phyloP scores from a whole-genome alignment of 805 yeast species.

The Candida vartiovaarae region DNA sequence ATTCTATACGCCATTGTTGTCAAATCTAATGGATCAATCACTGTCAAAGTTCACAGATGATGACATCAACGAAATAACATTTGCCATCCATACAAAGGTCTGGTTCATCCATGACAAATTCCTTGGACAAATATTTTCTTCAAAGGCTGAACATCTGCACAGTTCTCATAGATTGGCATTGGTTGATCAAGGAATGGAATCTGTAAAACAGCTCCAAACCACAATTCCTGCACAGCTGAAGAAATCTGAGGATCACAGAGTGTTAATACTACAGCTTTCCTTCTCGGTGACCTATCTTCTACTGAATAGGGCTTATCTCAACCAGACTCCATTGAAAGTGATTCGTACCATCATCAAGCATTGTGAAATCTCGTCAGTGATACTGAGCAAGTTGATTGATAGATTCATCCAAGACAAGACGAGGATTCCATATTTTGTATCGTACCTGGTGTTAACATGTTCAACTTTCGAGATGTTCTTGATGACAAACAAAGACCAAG shows the following conservation, averaged over 20 bases:
- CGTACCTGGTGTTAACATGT: slow-evolving; percentile 26
- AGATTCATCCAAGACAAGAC: background rate
- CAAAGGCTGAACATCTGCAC: slow-evolving; percentile 27
- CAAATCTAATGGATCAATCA: no score
- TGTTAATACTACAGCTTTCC: slow-evolving; percentile 25
- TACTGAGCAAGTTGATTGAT: slow-evolving; percentile 12
- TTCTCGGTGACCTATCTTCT: slow-evolving; percentile 23
- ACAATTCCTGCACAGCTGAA: background rate
- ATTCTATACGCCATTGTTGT: slow-evolving; percentile 16
- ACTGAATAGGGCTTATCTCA: slow-evolving; percentile 26
- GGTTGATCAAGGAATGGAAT: slow-evolving; percentile 24
- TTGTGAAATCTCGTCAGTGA: slow-evolving; percentile 19
- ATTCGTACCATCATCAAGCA: slow-evolving; percentile 20
- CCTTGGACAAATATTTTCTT: slow-evolving; percentile 28
- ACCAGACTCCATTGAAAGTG: slow-evolving; percentile 24
- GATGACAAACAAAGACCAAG: slow-evolving; percentile 20
- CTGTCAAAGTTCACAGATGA: background rate
- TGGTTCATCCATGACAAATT: slow-evolving; percentile 28
- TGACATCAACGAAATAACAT: background rate
- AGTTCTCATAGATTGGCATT: slow-evolving; percentile 26
- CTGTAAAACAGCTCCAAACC: slow-evolving; percentile 16
- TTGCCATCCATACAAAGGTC: slow-evolving; percentile 24
- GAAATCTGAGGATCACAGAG: slow-evolving; percentile 13
- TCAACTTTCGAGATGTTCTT: slow-evolving; percentile 28
- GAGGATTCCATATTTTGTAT: slow-evolving; percentile 26